Percentiles rank a stretch among this genome's conserved stretches.
Evolutionary conservation across 2,329 filamentous ascomycete genomes (phyloP).

Genomic region (Hypoxylon sp.): DNA sequence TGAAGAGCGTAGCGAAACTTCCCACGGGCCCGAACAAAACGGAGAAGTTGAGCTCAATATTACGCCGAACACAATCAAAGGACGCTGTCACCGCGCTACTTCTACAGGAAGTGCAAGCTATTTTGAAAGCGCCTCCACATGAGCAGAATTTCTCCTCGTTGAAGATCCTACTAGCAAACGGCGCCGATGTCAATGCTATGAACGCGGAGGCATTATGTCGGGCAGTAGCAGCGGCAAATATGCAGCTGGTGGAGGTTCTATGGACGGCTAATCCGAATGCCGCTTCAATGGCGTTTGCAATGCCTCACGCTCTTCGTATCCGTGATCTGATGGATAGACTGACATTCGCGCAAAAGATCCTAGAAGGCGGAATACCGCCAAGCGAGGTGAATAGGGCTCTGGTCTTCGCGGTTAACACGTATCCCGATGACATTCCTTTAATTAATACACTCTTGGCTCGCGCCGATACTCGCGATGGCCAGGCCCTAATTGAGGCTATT

Average conservation of each 20-base stretch:
- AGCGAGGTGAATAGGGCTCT: constrained; percentile 67
- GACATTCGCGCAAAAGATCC: constrained; percentile 64
- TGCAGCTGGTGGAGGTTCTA: constrained; percentile 65
- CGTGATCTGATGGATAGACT: constrained; percentile 66
- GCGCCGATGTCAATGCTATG: constrained; percentile 69
- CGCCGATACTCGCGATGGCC: constrained; percentile 67
- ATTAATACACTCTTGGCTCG: constrained; percentile 62
- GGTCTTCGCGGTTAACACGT: constrained; percentile 64
- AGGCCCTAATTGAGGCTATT: constrained; percentile 64
- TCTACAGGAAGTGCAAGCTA: constrained; percentile 65
- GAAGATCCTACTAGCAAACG: constrained; percentile 63
- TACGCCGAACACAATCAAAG: constrained; percentile 61
- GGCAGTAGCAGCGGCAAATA: constrained; percentile 64
- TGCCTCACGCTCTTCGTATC: constrained; percentile 68
- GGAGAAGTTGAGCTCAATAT: constrained; percentile 64
- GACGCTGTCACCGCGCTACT: constrained; percentile 63
- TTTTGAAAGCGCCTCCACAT: constrained; percentile 58
- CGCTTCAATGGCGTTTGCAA: constrained; percentile 63
- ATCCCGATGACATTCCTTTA: constrained; percentile 65
- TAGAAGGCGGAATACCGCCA: constrained; percentile 65
- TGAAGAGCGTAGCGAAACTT: constrained; percentile 61
- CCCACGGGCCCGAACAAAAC: constrained; percentile 64
- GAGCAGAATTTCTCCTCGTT: constrained; percentile 62
- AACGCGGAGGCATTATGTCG: constrained; percentile 67
- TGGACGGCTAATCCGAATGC: constrained; percentile 60